phyloP scores from a whole-genome alignment of 768 basidiomycete species.

The Tricholoma matsutake region DNA sequence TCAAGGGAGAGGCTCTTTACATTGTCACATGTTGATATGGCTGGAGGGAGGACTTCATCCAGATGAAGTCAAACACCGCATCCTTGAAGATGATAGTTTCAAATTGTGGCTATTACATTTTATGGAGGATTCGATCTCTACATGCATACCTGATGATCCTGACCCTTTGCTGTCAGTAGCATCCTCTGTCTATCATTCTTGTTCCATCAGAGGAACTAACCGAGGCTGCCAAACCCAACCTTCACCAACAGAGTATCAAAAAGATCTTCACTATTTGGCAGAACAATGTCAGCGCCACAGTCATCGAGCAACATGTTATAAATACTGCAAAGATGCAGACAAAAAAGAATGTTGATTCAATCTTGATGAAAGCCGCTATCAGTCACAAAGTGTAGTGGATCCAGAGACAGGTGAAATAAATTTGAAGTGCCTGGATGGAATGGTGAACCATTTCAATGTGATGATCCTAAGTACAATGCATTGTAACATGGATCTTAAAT shows the following conservation, averaged over 20 bases:
- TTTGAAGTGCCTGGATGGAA: too few relatives aligned
- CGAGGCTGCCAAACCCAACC: background rate
- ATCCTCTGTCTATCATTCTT: conserved; percentile 17
- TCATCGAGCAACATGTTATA: conserved; percentile 33
- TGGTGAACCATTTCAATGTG: too few relatives aligned
- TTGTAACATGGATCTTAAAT: conserved; percentile 49
- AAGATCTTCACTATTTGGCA: conserved; percentile 10
- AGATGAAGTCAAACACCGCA: conserved; percentile 5
- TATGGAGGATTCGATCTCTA: conserved; percentile 21
- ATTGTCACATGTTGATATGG: too few relatives aligned
- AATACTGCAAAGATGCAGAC: conserved; percentile 1
- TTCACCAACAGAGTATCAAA: background rate
- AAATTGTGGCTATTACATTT: conserved; percentile 18
- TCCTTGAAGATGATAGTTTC: conserved; percentile 16
- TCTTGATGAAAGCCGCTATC: conserved; percentile 19
- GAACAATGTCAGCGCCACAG: conserved; percentile 28
- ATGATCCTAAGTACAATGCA: conserved; percentile 33
- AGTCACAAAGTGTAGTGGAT: conserved; percentile 15
- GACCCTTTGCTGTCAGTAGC: background rate
- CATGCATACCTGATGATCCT: conserved; percentile 19
- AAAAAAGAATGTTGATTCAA: conserved; percentile 28
- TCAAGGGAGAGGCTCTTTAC: too few relatives aligned
- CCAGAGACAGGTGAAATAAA: too few relatives aligned
- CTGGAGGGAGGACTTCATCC: conserved; percentile 25
- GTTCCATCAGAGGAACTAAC: conserved; percentile 12